These are phyloP conservation scores for Xylariaceae sp. DNA, from an alignment of 2,329 filamentous ascomycete genomes.

Conservation along the genomic window DNA sequence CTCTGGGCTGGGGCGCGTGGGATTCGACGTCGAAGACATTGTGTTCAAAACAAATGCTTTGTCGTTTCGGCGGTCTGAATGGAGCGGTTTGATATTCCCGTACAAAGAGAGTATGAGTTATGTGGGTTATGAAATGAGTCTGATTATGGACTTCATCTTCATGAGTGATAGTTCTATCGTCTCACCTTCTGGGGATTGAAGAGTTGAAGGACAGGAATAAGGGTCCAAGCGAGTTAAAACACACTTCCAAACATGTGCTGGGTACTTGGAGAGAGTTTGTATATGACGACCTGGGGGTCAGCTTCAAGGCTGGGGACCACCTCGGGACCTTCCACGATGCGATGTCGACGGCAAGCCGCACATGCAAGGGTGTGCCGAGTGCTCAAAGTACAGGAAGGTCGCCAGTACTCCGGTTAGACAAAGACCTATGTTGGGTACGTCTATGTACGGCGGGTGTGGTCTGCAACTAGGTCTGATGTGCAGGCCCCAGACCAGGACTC, in stretches of 20 bases:
- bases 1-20: conserved; percentile 28
- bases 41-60: conserved; percentile 28
- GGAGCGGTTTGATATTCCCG: conserved; percentile 9
- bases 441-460: conserved; percentile 28
- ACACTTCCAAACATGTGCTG: conserved; percentile 22
- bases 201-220: conserved; percentile 11
- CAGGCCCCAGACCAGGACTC: conserved; percentile 26
- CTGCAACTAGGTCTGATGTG: conserved; percentile 23
- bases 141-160: conserved; percentile 31
- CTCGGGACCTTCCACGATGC: conserved; percentile 27
- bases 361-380: conserved; percentile 27
- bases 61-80: not conserved
- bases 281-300: conserved; percentile 28
- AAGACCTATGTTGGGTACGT: conserved; percentile 23
- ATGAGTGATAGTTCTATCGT: conserved; percentile 22
- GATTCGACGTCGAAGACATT: conserved; percentile 33
- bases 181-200: conserved; percentile 18
- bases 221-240: conserved; percentile 22
- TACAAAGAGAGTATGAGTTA: conserved; percentile 22
- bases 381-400: conserved; percentile 30
- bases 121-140: conserved; percentile 20
- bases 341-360: conserved; percentile 29
- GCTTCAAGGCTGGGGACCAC: conserved; percentile 30
- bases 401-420: conserved; percentile 30
- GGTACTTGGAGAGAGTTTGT: conserved; percentile 19